Evolutionary conservation across 2,329 filamentous ascomycete species (phyloP).

Genomic region (Fusarium domesticum): DNA sequence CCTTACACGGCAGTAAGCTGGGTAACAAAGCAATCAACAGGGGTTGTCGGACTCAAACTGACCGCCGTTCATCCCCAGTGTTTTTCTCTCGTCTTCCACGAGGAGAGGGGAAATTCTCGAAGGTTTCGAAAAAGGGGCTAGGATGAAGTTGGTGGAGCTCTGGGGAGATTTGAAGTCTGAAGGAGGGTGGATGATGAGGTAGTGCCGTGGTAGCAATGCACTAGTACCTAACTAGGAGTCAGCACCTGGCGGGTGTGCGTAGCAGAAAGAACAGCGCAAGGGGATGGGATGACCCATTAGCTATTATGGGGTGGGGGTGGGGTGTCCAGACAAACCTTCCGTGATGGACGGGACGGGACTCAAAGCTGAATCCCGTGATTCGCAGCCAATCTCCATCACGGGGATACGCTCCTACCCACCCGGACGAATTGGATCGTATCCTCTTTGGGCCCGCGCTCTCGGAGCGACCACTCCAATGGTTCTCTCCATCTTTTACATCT

Average conservation of each 20-base stretch:
- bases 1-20: conserved; percentile 12
- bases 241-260: not conserved
- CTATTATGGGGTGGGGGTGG: too few species aligned
- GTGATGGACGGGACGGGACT: not conserved
- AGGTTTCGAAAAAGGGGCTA: conserved; percentile 32
- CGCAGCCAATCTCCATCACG: conserved; percentile 23
- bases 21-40: conserved; percentile 8
- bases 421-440: conserved; percentile 30
- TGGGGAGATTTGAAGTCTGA: conserved; percentile 21
- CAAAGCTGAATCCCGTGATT: conserved; percentile 24
- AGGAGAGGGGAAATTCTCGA: conserved; percentile 24
- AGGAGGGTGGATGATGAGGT: conserved; percentile 7
- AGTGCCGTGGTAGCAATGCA: not conserved
- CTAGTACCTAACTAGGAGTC: not conserved
- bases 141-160: conserved; percentile 22
- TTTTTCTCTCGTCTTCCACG: conserved; percentile 5
- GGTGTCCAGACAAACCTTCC: not conserved
- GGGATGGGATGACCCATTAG: too few species aligned
- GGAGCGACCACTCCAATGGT: conserved; percentile 9
- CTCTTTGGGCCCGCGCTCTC: conserved; percentile 18
- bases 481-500: not conserved
- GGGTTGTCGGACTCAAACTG: conserved; percentile 22
- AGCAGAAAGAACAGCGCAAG: not conserved
- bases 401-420: conserved; percentile 24
- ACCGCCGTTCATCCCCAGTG: conserved; percentile 30